Conservation (phyloP, 2,329 filamentous ascomycete species). For the Alternaria dauci region DNA sequence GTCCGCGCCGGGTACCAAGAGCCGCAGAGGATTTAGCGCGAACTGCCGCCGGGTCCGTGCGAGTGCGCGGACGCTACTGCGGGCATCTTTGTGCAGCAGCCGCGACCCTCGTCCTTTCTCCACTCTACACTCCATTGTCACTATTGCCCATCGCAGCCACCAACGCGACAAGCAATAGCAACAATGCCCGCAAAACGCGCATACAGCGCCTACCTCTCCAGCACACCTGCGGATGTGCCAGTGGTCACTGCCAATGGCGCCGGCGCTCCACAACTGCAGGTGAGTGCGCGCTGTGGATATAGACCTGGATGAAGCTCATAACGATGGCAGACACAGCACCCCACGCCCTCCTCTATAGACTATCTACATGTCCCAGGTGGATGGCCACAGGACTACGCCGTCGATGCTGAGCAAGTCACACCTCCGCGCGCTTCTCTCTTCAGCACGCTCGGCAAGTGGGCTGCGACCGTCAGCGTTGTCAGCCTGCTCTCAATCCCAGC, state of each 20-base stretch:
- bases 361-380: slow-evolving; percentile 21
- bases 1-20: slow-evolving; percentile 9
- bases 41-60: slow-evolving; percentile 12
- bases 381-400: slow-evolving; percentile 21
- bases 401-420: slow-evolving; percentile 2
- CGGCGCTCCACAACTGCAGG: slow-evolving; percentile 29
- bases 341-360: slow-evolving; percentile 1
- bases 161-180: slow-evolving; percentile 10
- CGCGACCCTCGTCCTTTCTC: slow-evolving; percentile 17
- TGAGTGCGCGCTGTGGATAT: slow-evolving; percentile 22
- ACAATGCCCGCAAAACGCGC: slow-evolving; percentile 32
- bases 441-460: slow-evolving; percentile 26
- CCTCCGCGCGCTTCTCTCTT: slow-evolving; percentile 19
- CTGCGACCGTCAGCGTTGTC: slow-evolving; percentile 18
- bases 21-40: slow-evolving; percentile 10
- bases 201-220: slow-evolving; percentile 24
- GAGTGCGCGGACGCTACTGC: slow-evolving; percentile 2
- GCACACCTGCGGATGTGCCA: slow-evolving; percentile 20
- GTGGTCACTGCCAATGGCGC: slow-evolving; percentile 17
- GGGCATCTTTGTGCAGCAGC: slow-evolving; percentile 15
- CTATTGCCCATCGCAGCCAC: slow-evolving; percentile 16
- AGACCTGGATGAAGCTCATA: slow-evolving; percentile 23
- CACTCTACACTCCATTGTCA: slow-evolving; percentile 17
- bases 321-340: slow-evolving; percentile 18
- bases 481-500: slow-evolving; percentile 23